A percentile compares a stretch with the other conserved stretches of the same genome.
Evolutionary conservation across 2,329 filamentous ascomycete species (phyloP).

Genomic region (Dactylellina cionopaga): DNA sequence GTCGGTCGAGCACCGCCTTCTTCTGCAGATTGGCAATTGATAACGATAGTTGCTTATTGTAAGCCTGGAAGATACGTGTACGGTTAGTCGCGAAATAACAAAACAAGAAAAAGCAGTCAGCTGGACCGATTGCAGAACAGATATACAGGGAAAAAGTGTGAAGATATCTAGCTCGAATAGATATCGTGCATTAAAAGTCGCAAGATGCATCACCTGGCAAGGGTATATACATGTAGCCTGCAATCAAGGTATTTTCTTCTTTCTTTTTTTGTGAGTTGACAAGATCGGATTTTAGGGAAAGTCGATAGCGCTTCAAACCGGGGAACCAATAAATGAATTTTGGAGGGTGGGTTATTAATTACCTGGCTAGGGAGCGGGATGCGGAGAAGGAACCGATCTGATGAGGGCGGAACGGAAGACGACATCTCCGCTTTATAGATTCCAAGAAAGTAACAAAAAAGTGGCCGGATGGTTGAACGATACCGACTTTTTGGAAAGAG

Average conservation of each 20-base stretch:
- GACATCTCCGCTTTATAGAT: too few relatives aligned
- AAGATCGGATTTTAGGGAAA: conserved; percentile 31
- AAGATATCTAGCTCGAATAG: too few relatives aligned
- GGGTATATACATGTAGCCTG: neutral
- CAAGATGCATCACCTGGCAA: conserved; percentile 2
- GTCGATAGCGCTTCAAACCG: conserved; percentile 20
- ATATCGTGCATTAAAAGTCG: neutral
- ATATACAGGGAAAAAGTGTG: conserved; percentile 9
- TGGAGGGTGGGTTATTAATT: conserved; percentile 18
- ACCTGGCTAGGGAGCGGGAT: conserved; percentile 36
- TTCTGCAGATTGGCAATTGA: conserved; percentile 36
- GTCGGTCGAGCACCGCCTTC: conserved; percentile 30
- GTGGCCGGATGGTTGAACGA: neutral
- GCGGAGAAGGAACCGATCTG: conserved; percentile 30
- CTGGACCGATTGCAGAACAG: conserved; percentile 25
- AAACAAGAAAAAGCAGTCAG: conserved; percentile 17
- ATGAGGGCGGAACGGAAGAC: conserved; percentile 35
- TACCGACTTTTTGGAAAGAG: conserved; percentile 16
- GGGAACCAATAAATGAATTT: neutral
- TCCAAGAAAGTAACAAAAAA: too few relatives aligned
- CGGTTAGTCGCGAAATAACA: neutral
- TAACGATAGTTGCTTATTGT: conserved; percentile 33
- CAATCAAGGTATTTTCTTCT: too few relatives aligned
- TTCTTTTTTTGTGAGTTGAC: too few relatives aligned
- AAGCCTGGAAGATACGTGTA: conserved; percentile 19